These are phyloP conservation scores for Cryphonectria parasitica DNA, from an alignment of 2,329 filamentous ascomycete genomes.

Conservation along the genomic window DNA sequence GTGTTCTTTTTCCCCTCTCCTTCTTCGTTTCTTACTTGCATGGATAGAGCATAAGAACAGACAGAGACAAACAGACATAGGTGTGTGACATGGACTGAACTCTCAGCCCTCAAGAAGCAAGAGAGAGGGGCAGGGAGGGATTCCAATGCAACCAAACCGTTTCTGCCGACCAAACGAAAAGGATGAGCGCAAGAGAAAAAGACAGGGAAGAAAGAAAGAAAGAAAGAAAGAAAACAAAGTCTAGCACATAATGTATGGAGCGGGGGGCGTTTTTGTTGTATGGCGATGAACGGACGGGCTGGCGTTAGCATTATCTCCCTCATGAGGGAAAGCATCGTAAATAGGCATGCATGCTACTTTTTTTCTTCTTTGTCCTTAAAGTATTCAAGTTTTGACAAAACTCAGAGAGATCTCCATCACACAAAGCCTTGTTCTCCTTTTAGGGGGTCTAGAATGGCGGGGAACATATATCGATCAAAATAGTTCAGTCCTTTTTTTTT, in stretches of 20 bases:
- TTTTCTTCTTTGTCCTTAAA: too few relatives aligned
- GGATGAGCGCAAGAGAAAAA: neutral
- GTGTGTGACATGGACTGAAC: neutral
- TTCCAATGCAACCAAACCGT: neutral
- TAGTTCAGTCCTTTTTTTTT: too few relatives aligned
- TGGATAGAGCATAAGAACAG: neutral
- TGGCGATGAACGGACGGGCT: neutral
- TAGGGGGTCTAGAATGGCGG: too few relatives aligned
- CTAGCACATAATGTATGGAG: neutral
- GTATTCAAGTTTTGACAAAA: too few relatives aligned
- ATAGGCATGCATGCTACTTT: too few relatives aligned
- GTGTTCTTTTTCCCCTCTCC: neutral
- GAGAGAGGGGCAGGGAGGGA: neutral
- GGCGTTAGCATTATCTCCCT: too few relatives aligned
- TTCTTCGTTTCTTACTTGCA: neutral
- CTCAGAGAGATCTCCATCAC: too few relatives aligned
- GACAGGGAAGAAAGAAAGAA: neutral
- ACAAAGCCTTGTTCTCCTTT: too few relatives aligned
- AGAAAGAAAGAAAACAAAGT: neutral
- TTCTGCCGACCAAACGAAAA: neutral
- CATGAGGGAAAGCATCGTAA: too few relatives aligned
- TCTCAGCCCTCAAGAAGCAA: neutral
- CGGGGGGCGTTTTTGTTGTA: neutral
- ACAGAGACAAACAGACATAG: neutral
- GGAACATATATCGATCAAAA: too few relatives aligned